These are phyloP conservation scores for Suillus weaverae DNA, from an alignment of 768 basidiomycete species.

Conservation along the genomic window DNA sequence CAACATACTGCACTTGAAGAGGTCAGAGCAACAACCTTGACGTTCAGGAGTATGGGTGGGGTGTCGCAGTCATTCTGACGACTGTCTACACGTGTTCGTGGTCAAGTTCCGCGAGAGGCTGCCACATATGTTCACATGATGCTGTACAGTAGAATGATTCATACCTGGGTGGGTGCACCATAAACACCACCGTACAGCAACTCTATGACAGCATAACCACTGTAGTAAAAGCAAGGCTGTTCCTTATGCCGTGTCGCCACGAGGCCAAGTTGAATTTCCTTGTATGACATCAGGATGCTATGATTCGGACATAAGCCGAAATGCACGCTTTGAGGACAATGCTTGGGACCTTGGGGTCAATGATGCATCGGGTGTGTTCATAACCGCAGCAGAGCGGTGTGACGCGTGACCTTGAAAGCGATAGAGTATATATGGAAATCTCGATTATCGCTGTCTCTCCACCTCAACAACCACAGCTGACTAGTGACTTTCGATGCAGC, in stretches of 20 bases:
- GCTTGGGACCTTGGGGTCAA: too few species aligned
- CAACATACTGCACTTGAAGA: not conserved
- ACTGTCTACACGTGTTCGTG: not conserved
- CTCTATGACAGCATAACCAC: not conserved
- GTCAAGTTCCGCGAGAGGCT: not conserved
- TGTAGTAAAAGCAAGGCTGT: not conserved
- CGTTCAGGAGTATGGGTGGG: not conserved
- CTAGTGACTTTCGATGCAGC: conserved; percentile 26
- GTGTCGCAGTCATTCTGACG: not conserved
- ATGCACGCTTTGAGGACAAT: not conserved
- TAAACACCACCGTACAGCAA: not conserved
- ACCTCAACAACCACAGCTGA: conserved; percentile 18
- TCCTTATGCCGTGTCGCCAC: not conserved
- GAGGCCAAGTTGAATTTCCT: not conserved
- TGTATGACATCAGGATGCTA: not conserved
- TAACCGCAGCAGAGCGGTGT: conserved; percentile 1
- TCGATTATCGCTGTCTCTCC: conserved; percentile 29
- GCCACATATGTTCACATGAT: not conserved
- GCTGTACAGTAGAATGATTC: not conserved
- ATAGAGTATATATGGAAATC: conserved; percentile 35
- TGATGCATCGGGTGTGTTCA: not conserved
- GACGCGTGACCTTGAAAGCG: conserved; percentile 20
- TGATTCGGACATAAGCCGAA: not conserved
- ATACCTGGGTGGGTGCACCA: not conserved
- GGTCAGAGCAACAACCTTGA: not conserved